Percentiles rank a stretch among this genome's conserved stretches.
These are phyloP conservation scores for Ustulina deusta DNA, from an alignment of 2,329 filamentous ascomycete genomes.

Conservation along the genomic window DNA sequence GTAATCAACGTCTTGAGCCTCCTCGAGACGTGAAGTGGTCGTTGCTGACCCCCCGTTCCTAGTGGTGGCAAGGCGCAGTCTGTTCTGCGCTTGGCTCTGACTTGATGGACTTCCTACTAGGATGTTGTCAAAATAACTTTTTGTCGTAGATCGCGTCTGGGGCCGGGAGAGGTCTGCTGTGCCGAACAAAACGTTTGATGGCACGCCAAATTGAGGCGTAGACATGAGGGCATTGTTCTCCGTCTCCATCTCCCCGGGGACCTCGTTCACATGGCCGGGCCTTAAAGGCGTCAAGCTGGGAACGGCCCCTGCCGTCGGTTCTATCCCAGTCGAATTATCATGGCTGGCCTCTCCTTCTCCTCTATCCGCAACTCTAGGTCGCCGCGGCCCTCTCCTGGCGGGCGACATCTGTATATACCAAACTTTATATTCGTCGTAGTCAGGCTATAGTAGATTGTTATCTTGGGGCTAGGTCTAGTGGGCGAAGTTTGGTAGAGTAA, in stretches of 20 bases:
- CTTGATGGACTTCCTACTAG: conserved; percentile 18
- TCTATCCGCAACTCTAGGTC: background rate
- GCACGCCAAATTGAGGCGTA: conserved; percentile 27
- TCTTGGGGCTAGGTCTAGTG: background rate
- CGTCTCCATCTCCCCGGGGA: conserved; percentile 8
- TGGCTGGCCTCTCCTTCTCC: background rate
- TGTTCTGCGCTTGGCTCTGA: conserved; percentile 32
- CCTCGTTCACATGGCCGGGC: background rate
- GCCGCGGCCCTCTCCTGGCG: background rate
- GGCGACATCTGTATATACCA: conserved; percentile 21
- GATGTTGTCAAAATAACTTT: conserved; percentile 29
- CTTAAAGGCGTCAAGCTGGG: background rate
- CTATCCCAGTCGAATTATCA: background rate
- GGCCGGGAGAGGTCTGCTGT: conserved; percentile 24
- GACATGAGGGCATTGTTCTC: conserved; percentile 14
- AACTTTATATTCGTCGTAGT: background rate
- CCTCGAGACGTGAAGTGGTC: conserved; percentile 40
- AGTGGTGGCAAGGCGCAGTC: conserved; percentile 31
- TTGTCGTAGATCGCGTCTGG: conserved; percentile 29
- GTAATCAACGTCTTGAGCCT: conserved; percentile 40
- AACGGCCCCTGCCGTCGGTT: background rate
- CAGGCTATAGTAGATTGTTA: conserved; percentile 8
- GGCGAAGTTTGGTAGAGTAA: background rate
- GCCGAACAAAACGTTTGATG: conserved; percentile 16
- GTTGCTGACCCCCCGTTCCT: conserved; percentile 7